These are phyloP conservation scores for Kodamaea plutei DNA, from an alignment of 1,139 yeast species.

Conservation along the genomic window DNA sequence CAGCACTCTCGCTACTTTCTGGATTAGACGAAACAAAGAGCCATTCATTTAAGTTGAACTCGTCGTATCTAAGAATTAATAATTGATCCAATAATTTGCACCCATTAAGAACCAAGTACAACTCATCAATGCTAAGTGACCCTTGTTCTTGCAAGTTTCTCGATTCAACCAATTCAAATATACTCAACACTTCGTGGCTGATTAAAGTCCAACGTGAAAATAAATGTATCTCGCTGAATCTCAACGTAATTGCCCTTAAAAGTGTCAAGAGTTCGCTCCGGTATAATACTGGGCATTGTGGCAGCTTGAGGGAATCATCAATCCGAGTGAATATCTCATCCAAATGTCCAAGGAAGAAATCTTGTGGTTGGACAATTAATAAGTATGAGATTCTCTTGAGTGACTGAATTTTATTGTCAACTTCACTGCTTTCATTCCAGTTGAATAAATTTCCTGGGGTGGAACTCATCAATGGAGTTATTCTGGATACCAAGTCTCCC, in stretches of 20 bases:
- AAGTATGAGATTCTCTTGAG: conserved; percentile 61
- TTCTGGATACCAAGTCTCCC: conserved; percentile 47
- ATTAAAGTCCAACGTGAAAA: conserved; percentile 69
- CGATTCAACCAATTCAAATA: conserved; percentile 41
- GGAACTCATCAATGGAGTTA: conserved; percentile 46
- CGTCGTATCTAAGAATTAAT: conserved; percentile 65
- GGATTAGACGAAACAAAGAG: conserved; percentile 70
- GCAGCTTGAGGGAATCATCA: conserved; percentile 33
- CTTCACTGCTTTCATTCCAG: conserved; percentile 71
- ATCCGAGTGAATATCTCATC: conserved; percentile 51
- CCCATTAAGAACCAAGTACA: conserved; percentile 49
- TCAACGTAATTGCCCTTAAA: conserved; percentile 59
- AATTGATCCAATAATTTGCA: conserved; percentile 78
- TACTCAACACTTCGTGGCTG: conserved; percentile 53
- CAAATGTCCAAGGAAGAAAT: conserved; percentile 46
- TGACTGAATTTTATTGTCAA: conserved; percentile 44
- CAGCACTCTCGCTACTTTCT: conserved; percentile 50
- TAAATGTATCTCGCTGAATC: conserved; percentile 61
- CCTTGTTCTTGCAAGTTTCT: conserved; percentile 28
- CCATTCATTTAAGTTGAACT: conserved; percentile 83
- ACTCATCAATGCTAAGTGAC: conserved; percentile 33
- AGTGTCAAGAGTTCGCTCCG: conserved; percentile 50
- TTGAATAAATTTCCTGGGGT: conserved; percentile 60
- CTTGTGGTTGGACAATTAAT: conserved; percentile 56
- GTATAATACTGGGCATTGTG: conserved; percentile 30